phyloP scores from a whole-genome alignment of 176 grass and related monocot genomes.

The Aegilops sharonensis region DNA sequence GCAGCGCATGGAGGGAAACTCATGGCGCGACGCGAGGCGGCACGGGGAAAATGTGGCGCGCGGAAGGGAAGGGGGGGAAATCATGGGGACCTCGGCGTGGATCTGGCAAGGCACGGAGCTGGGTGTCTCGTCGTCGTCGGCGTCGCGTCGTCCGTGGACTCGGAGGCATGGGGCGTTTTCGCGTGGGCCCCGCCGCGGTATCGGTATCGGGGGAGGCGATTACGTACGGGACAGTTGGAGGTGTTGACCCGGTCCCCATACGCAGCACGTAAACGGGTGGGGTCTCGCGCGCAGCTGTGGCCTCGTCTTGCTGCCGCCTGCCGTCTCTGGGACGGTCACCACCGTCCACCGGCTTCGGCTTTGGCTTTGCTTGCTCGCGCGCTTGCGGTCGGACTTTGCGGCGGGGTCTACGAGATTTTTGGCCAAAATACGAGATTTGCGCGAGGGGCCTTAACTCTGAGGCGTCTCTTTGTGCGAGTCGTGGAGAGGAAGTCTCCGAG shows the following conservation, averaged over 20 bases:
- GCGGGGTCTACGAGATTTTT: slow-evolving; percentile 26
- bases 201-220: background rate
- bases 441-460: background rate
- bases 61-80: slow-evolving; percentile 25
- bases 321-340: slow-evolving; percentile 24
- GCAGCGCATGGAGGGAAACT: background rate
- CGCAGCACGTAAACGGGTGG: background rate
- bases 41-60: slow-evolving; percentile 52
- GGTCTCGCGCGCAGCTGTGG: background rate
- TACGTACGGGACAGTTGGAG: slow-evolving; percentile 36
- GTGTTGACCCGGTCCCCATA: slow-evolving; percentile 36
- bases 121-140: background rate
- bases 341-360: background rate
- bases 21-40: background rate
- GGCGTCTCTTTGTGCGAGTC: background rate
- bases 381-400: slow-evolving; percentile 20
- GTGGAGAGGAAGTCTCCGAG: background rate
- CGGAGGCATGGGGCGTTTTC: background rate
- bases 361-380: background rate
- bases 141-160: slow-evolving; percentile 2
- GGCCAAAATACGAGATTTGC: background rate
- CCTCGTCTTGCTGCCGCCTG: background rate
- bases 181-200: slow-evolving; percentile 2
- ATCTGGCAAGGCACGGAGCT: slow-evolving; percentile 41
- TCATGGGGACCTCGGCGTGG: background rate